A percentile compares a stretch with the other conserved stretches of the same genome.
These are phyloP conservation scores for Prunus yedoensis DNA, from an alignment of 331 rosid genomes.

Conservation along the genomic window DNA sequence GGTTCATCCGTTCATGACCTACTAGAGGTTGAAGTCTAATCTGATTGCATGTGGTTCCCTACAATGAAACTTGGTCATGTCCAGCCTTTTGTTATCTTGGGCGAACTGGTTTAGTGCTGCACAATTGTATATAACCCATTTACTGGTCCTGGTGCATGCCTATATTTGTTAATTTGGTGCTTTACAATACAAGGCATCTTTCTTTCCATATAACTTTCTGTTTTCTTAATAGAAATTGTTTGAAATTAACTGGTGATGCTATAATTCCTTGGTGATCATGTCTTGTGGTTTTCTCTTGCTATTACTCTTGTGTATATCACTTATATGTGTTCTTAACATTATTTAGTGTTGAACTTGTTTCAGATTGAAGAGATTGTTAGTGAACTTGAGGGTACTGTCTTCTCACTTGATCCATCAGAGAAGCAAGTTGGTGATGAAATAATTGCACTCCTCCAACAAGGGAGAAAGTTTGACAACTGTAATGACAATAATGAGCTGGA, in stretches of 20 bases:
- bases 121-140: too few species aligned
- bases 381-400: conserved; percentile 54
- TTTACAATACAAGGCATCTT: too few species aligned
- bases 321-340: conserved; percentile 21
- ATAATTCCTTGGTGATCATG: neutral
- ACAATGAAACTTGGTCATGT: too few species aligned
- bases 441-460: conserved; percentile 81
- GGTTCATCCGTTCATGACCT: too few species aligned
- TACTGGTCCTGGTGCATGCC: too few species aligned
- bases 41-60: too few species aligned
- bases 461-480: conserved; percentile 57
- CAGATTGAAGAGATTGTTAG: conserved; percentile 63
- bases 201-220: too few species aligned
- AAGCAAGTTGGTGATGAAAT: conserved; percentile 82
- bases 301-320: neutral
- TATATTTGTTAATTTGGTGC: too few species aligned
- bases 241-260: neutral
- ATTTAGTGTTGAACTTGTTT: conserved; percentile 16
- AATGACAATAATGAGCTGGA: conserved; percentile 74
- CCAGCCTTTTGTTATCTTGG: too few species aligned
- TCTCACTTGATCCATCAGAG: conserved; percentile 75
- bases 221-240: neutral
- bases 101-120: too few species aligned
- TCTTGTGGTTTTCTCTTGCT: conserved; percentile 6
- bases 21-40: too few species aligned